Percentiles rank a stretch among this genome's conserved stretches.
Evolutionary conservation across 441 rosid species (phyloP).

Genomic region (Gossypium gossypioides): DNA sequence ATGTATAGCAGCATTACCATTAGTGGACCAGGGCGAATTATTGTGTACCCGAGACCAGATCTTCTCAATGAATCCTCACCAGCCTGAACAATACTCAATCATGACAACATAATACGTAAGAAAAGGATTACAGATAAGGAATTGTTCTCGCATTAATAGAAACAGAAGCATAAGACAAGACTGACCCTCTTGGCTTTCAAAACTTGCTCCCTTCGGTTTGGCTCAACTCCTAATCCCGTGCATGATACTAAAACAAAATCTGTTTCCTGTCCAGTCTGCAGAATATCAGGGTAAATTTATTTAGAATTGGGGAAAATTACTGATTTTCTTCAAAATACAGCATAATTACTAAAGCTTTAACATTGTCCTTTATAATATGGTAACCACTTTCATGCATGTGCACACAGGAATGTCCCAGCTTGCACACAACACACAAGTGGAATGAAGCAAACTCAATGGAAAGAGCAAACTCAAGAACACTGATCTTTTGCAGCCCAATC

Average conservation of each 20-base stretch:
- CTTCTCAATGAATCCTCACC: slow-evolving; percentile 89
- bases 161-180: slow-evolving; percentile 10
- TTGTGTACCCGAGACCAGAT: slow-evolving; percentile 93
- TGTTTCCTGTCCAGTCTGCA: slow-evolving; percentile 94
- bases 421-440: not conserved
- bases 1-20: slow-evolving; percentile 31
- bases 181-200: slow-evolving; percentile 84
- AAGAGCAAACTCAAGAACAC: not conserved
- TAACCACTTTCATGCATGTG: not conserved
- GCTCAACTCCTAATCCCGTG: slow-evolving; percentile 81
- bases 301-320: not conserved
- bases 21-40: slow-evolving; percentile 87
- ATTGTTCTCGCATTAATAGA: not conserved
- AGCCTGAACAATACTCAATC: slow-evolving; percentile 35
- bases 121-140: slow-evolving; percentile 4
- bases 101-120: not conserved
- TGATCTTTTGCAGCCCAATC: not conserved
- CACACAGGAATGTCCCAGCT: not conserved
- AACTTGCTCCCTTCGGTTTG: slow-evolving; percentile 87
- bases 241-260: slow-evolving; percentile 84
- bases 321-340: not conserved
- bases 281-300: slow-evolving; percentile 4
- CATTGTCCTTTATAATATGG: not conserved
- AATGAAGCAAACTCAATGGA: not conserved
- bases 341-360: not conserved